Evolutionary conservation across 2,329 filamentous ascomycete species (phyloP).

Genomic region (Colletotrichum trifolii): DNA sequence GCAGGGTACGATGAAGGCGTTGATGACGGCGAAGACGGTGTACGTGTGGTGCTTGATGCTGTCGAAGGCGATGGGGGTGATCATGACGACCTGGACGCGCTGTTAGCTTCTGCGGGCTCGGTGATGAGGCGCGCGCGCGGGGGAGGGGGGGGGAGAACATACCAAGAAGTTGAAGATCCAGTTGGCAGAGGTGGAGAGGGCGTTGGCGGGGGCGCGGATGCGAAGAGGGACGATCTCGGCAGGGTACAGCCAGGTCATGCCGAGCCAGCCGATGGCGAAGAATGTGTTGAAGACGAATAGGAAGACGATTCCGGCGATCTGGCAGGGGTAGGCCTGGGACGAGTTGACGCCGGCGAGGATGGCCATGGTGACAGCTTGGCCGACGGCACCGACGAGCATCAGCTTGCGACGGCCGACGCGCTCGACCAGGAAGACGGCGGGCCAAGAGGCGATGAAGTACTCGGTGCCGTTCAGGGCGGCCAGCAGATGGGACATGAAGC

Average conservation of each 20-base stretch:
- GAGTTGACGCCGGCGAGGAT: slow-evolving; percentile 62
- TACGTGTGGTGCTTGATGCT: slow-evolving; percentile 71
- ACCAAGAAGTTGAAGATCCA: slow-evolving; percentile 73
- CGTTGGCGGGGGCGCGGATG: slow-evolving; percentile 70
- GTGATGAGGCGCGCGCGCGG: neutral
- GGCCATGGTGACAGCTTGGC: slow-evolving; percentile 74
- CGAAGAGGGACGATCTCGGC: slow-evolving; percentile 70
- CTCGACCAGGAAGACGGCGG: slow-evolving; percentile 70
- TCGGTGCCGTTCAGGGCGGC: slow-evolving; percentile 65
- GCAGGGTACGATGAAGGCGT: slow-evolving; percentile 67
- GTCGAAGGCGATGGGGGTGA: slow-evolving; percentile 68
- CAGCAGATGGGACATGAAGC: slow-evolving; percentile 66
- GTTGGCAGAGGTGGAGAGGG: slow-evolving; percentile 64
- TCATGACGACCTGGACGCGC: slow-evolving; percentile 64
- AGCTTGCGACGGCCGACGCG: slow-evolving; percentile 74
- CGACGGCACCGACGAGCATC: slow-evolving; percentile 76
- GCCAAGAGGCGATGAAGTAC: slow-evolving; percentile 65
- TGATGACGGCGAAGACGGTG: slow-evolving; percentile 74
- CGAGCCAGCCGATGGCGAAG: slow-evolving; percentile 70
- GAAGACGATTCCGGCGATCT: slow-evolving; percentile 54
- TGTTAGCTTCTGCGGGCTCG: slow-evolving; percentile 1
- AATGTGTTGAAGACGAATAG: slow-evolving; percentile 72
- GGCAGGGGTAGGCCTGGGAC: slow-evolving; percentile 38
- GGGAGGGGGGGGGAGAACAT: slow-evolving; percentile 11
- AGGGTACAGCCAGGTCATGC: slow-evolving; percentile 71